Percentiles rank a stretch among this genome's conserved stretches.
phyloP scores from a whole-genome alignment of 805 yeast genomes.

The Teunomyces atbi region DNA sequence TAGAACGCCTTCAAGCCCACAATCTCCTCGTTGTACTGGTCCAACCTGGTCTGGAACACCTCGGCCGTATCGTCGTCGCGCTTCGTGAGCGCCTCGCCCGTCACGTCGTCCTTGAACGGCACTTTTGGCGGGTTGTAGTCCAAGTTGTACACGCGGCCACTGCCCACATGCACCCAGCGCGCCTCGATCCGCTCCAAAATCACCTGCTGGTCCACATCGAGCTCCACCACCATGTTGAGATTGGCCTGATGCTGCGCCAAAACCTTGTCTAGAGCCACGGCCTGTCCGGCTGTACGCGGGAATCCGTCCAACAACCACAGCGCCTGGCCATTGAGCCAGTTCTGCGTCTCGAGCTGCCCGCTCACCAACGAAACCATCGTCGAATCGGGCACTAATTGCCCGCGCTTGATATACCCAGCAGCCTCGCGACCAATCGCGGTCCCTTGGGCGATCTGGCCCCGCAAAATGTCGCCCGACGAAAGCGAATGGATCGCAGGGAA shows the following conservation, averaged over 20 bases:
- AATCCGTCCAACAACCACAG: constrained; percentile 89
- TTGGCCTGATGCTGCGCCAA: constrained; percentile 37
- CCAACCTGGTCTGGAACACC: constrained; percentile 66
- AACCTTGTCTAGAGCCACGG: constrained; percentile 50
- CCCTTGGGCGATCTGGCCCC: constrained; percentile 58
- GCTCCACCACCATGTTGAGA: constrained; percentile 77
- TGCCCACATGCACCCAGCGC: constrained; percentile 78
- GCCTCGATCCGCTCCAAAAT: constrained; percentile 80
- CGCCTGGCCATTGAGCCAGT: constrained; percentile 44
- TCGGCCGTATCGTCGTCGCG: constrained; percentile 81
- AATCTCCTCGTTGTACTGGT: constrained; percentile 56
- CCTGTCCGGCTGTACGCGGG: constrained; percentile 80
- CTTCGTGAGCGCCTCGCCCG: constrained; percentile 82
- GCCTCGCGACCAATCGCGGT: constrained; percentile 61
- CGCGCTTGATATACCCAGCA: constrained; percentile 52
- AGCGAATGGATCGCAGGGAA: constrained; percentile 57
- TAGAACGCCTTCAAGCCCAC: constrained; percentile 69
- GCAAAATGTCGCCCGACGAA: constrained; percentile 81
- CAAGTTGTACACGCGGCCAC: constrained; percentile 84
- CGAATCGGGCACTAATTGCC: constrained; percentile 71
- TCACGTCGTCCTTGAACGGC: constrained; percentile 79
- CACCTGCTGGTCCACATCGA: constrained; percentile 82
- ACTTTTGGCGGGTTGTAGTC: constrained; percentile 87
- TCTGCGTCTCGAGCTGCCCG: constrained; percentile 40
- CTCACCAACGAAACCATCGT: constrained; percentile 61